A percentile compares a stretch with the other conserved stretches of the same genome.
Evolutionary conservation across 805 yeast species (phyloP).

Genomic region (Metschnikowia santaceciliae): DNA sequence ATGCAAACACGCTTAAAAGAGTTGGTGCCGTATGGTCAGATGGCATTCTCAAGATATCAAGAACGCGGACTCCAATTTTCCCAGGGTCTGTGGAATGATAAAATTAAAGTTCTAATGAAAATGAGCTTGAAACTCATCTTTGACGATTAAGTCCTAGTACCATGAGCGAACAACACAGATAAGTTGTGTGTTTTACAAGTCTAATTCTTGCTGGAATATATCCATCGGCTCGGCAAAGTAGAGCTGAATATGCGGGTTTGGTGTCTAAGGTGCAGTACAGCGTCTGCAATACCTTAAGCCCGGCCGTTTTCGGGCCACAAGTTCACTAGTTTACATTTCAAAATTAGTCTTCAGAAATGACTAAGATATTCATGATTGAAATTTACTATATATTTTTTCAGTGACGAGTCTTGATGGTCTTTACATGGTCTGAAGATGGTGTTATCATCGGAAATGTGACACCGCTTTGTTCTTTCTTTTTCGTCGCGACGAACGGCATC

Average conservation of each 20-base stretch:
- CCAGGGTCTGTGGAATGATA: background rate
- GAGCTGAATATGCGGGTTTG: background rate
- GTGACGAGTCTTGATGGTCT: background rate
- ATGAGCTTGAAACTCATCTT: background rate
- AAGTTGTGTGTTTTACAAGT: background rate
- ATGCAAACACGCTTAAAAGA: background rate
- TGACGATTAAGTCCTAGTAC: background rate
- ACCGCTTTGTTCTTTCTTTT: background rate
- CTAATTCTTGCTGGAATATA: background rate
- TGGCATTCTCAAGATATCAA: background rate
- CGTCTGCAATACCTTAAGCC: background rate
- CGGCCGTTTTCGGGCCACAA: background rate
- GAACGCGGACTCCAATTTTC: background rate
- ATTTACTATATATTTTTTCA: background rate
- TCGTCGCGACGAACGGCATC: background rate
- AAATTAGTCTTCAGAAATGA: background rate
- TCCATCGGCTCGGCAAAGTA: background rate
- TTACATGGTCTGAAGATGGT: background rate
- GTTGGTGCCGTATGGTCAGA: constrained; percentile 1
- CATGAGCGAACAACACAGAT: background rate
- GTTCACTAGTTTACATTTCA: background rate
- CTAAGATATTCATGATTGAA: background rate
- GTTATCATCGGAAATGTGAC: background rate
- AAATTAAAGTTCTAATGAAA: background rate
- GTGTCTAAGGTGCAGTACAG: background rate